Percentiles rank a stretch among this genome's conserved stretches.
These are phyloP conservation scores for Osmozyma mogii DNA, from an alignment of 805 yeast genomes.

Conservation along the genomic window DNA sequence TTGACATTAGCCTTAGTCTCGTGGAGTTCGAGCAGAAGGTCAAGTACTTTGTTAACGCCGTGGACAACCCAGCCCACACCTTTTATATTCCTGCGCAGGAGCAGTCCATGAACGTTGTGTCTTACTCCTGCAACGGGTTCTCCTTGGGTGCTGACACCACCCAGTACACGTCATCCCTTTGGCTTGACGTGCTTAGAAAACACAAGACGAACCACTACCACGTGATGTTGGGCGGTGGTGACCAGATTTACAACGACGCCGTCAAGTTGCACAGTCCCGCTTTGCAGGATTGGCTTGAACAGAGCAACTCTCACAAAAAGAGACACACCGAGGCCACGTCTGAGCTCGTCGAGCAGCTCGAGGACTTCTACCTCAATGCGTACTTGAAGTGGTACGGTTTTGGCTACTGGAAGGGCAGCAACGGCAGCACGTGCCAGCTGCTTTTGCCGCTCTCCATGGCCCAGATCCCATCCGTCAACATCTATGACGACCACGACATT, in stretches of 20 bases:
- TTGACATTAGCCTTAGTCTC: slow-evolving; percentile 44
- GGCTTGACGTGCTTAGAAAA: slow-evolving; percentile 75
- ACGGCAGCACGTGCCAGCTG: slow-evolving; percentile 58
- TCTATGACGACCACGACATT: slow-evolving; percentile 93
- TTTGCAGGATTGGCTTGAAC: slow-evolving; percentile 57
- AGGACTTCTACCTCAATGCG: slow-evolving; percentile 60
- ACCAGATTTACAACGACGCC: slow-evolving; percentile 85
- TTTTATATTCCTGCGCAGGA: slow-evolving; percentile 60
- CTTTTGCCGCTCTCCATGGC: slow-evolving; percentile 71
- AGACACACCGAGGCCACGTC: slow-evolving; percentile 30
- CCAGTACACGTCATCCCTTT: slow-evolving; percentile 64
- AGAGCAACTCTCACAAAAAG: slow-evolving; percentile 42
- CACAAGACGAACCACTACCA: slow-evolving; percentile 61
- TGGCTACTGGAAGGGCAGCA: slow-evolving; percentile 73
- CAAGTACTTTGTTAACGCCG: slow-evolving; percentile 48
- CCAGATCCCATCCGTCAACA: slow-evolving; percentile 76
- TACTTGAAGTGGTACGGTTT: slow-evolving; percentile 86
- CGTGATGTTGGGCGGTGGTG: slow-evolving; percentile 97
- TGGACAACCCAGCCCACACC: slow-evolving; percentile 15
- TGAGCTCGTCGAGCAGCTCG: slow-evolving; percentile 47
- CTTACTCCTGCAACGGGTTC: slow-evolving; percentile 89
- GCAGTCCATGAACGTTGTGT: slow-evolving; percentile 73
- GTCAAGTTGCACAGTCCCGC: slow-evolving; percentile 51
- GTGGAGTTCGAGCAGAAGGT: slow-evolving; percentile 49
- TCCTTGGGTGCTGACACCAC: slow-evolving; percentile 64